phyloP scores from a whole-genome alignment of 495 filamentous ascomycete species.

The Xylaria venustula region DNA sequence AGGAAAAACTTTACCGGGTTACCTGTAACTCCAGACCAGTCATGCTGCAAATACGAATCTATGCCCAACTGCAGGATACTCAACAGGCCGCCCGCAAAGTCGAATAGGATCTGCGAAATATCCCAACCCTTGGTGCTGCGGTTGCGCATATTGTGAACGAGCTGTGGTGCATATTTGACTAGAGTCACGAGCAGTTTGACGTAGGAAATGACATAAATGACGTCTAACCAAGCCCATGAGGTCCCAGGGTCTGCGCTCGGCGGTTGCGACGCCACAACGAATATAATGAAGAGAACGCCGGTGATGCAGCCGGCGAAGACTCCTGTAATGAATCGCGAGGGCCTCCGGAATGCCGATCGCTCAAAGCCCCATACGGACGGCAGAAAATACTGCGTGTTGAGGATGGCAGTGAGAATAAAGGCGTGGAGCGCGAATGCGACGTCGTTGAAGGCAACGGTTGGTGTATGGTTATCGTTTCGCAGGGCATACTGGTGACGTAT shows the following conservation, averaged over 20 bases:
- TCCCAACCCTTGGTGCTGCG: slow-evolving; percentile 84
- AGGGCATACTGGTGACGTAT: slow-evolving; percentile 81
- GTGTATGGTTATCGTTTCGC: slow-evolving; percentile 68
- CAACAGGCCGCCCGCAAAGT: slow-evolving; percentile 76
- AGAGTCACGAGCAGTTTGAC: slow-evolving; percentile 86
- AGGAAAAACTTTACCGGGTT: slow-evolving; percentile 90
- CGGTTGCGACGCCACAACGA: slow-evolving; percentile 54
- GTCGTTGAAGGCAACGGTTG: slow-evolving; percentile 88
- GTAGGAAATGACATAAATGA: slow-evolving; percentile 75
- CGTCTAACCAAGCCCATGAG: slow-evolving; percentile 48
- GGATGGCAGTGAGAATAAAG: slow-evolving; percentile 62
- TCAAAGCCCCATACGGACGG: slow-evolving; percentile 73
- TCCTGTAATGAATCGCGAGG: slow-evolving; percentile 64
- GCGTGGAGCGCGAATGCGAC: slow-evolving; percentile 82
- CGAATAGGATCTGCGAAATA: slow-evolving; percentile 82
- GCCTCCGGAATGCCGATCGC: slow-evolving; percentile 45
- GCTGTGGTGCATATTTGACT: slow-evolving; percentile 91
- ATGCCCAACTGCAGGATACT: slow-evolving; percentile 79
- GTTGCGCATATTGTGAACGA: slow-evolving; percentile 74
- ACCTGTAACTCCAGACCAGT: slow-evolving; percentile 87
- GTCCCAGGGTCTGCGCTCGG: slow-evolving; percentile 46
- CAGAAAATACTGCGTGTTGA: slow-evolving; percentile 71
- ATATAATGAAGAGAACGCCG: slow-evolving; percentile 53
- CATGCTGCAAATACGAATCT: slow-evolving; percentile 78
- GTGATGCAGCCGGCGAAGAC: slow-evolving; percentile 65